A percentile compares a stretch with the other conserved stretches of the same genome.
Evolutionary conservation across 2,329 filamentous ascomycete genomes (phyloP).

Genomic region (Penicillium decumbens): DNA sequence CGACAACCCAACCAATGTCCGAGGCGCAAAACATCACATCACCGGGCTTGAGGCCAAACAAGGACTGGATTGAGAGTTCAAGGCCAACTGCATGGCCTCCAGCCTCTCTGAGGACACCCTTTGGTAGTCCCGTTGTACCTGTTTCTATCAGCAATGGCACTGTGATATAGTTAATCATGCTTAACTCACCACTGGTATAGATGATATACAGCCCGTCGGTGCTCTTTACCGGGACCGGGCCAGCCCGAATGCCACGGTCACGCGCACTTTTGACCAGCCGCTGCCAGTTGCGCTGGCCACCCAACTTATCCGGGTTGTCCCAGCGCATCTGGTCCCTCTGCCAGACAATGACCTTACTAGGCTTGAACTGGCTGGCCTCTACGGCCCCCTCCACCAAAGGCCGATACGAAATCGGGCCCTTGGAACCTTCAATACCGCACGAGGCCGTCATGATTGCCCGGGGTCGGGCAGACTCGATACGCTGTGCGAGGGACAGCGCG

Average conservation of each 20-base stretch:
- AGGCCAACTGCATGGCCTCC: constrained; percentile 84
- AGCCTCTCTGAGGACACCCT: constrained; percentile 76
- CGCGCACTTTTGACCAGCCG: constrained; percentile 66
- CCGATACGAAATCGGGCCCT: constrained; percentile 72
- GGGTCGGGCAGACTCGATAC: constrained; percentile 77
- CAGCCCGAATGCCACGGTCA: constrained; percentile 63
- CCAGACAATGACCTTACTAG: constrained; percentile 71
- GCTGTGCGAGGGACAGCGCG: constrained; percentile 71
- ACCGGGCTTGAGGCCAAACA: constrained; percentile 76
- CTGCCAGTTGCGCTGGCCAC: constrained; percentile 75
- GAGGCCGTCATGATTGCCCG: constrained; percentile 78
- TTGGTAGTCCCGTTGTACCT: constrained; percentile 75
- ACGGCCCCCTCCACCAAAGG: constrained; percentile 72
- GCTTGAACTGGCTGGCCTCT: constrained; percentile 63
- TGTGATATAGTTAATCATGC: neutral
- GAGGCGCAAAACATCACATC: constrained; percentile 77
- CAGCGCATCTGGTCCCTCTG: constrained; percentile 73
- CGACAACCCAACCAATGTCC: constrained; percentile 91
- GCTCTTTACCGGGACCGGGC: constrained; percentile 71
- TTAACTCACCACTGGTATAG: constrained; percentile 62
- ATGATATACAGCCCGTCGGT: constrained; percentile 84
- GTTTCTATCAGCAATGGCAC: neutral
- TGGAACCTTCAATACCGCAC: constrained; percentile 83
- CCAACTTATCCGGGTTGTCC: constrained; percentile 62
- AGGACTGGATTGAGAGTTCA: constrained; percentile 72